A percentile compares a stretch with the other conserved stretches of the same genome.
Conservation (phyloP, 176 grass and related monocot genomes). For the Puccinellia tenuiflora region DNA sequence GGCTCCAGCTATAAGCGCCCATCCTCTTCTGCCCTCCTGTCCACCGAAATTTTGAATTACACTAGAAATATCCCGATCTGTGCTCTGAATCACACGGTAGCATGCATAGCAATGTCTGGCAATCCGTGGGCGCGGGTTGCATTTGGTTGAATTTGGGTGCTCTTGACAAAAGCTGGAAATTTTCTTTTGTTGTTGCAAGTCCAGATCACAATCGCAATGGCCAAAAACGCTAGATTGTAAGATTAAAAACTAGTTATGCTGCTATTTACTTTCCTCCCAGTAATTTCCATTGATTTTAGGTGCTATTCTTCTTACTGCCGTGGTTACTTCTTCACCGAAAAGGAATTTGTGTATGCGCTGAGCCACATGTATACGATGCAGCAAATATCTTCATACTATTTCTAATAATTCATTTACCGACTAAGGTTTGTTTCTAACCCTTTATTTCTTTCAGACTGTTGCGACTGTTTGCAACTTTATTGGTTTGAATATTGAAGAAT, state of each 20-base stretch:
- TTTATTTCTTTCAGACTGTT: slow-evolving; percentile 44
- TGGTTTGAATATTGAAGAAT: slow-evolving; percentile 49
- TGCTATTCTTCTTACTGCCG: background rate
- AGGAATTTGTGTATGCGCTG: background rate
- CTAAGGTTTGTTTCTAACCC: background rate
- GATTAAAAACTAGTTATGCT: background rate
- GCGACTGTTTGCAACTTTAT: slow-evolving; percentile 63
- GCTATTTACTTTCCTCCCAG: slow-evolving; percentile 9
- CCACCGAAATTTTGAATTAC: too few relatives aligned
- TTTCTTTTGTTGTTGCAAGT: too few relatives aligned
- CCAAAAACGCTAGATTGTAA: too few relatives aligned
- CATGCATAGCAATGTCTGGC: too few relatives aligned
- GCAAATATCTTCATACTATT: background rate
- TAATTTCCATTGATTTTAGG: background rate
- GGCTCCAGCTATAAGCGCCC: slow-evolving; percentile 19
- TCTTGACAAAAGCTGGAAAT: too few relatives aligned
- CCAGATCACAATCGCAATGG: too few relatives aligned
- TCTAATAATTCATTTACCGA: background rate
- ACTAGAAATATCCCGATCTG: too few relatives aligned
- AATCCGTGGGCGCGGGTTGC: too few relatives aligned
- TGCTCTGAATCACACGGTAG: too few relatives aligned
- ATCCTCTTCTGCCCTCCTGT: background rate
- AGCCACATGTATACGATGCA: background rate
- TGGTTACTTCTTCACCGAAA: background rate
- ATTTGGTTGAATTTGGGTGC: too few relatives aligned